A percentile compares a stretch with the other conserved stretches of the same genome.
These are phyloP conservation scores for Monilinia fructicola DNA, from an alignment of 2,329 filamentous ascomycete genomes.

Conservation along the genomic window DNA sequence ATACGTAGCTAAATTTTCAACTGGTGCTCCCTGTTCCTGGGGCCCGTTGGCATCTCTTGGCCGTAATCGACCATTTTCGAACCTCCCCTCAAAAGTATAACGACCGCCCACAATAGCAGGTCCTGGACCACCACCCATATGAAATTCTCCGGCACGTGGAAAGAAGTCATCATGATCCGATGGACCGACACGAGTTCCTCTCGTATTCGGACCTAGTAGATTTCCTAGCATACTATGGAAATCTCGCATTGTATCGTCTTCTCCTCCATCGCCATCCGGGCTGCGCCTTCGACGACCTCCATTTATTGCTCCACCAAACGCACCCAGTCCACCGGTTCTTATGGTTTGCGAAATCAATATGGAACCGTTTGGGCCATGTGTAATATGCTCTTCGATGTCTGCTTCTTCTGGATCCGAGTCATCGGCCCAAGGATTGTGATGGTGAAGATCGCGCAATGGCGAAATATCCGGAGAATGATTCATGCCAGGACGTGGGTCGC, in stretches of 20 bases:
- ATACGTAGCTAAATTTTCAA: conserved; percentile 51
- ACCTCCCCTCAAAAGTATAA: conserved; percentile 38
- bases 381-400: conserved; percentile 53
- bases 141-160: conserved; percentile 26
- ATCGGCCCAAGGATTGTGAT: conserved; percentile 40
- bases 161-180: conserved; percentile 38
- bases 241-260: conserved; percentile 39
- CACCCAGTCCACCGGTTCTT: conserved; percentile 24
- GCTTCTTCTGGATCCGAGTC: conserved; percentile 58
- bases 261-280: conserved; percentile 19
- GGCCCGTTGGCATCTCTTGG: conserved; percentile 53
- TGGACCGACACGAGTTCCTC: conserved; percentile 35
- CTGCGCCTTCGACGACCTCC: conserved; percentile 18
- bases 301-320: background rate
- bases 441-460: conserved; percentile 28
- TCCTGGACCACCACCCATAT: conserved; percentile 29
- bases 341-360: conserved; percentile 37
- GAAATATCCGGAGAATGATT: conserved; percentile 29
- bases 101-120: conserved; percentile 34
- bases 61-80: conserved; percentile 40
- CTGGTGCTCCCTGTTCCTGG: conserved; percentile 48
- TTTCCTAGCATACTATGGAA: conserved; percentile 49
- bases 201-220: conserved; percentile 43
- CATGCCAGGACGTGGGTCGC: conserved; percentile 59
- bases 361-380: conserved; percentile 37